A percentile compares a stretch with the other conserved stretches of the same genome.
phyloP scores from a whole-genome alignment of 805 yeast genomes.

The Priceomyces castillae region DNA sequence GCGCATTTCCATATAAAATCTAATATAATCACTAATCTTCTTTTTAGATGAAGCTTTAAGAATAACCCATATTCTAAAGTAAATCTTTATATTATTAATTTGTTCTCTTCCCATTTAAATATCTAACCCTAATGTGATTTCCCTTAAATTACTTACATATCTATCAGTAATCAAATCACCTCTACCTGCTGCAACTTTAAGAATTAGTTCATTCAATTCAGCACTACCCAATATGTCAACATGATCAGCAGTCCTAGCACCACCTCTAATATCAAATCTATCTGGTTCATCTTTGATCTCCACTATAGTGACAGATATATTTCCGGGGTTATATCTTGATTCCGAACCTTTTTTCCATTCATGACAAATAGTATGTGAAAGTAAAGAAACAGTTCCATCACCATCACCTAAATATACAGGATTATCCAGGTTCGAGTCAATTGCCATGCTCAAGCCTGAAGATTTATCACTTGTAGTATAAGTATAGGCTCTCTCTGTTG shows the following conservation, averaged over 20 bases:
- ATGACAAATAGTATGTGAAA: constrained; percentile 89
- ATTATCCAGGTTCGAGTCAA: constrained; percentile 57
- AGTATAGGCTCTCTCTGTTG: constrained; percentile 90
- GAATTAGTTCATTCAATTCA: constrained; percentile 80
- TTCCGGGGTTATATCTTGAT: constrained; percentile 78
- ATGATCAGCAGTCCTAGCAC: constrained; percentile 96
- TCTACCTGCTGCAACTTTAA: constrained; percentile 78
- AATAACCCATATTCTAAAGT: too few species aligned
- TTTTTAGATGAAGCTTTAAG: too few species aligned
- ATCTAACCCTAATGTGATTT: constrained; percentile 58
- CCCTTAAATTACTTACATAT: constrained; percentile 54
- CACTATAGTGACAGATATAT: constrained; percentile 68
- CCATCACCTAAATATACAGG: constrained; percentile 88
- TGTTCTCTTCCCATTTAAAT: constrained; percentile 22
- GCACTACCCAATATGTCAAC: constrained; percentile 95
- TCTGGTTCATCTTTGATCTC: constrained; percentile 95
- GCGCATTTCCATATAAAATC: too few species aligned
- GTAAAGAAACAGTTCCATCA: constrained; percentile 89
- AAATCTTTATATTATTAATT: too few species aligned
- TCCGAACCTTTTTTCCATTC: constrained; percentile 70
- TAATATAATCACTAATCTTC: too few species aligned
- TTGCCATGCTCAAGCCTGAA: constrained; percentile 61
- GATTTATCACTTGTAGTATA: constrained; percentile 63
- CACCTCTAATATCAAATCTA: constrained; percentile 91
- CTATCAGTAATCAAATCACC: constrained; percentile 66